These are phyloP conservation scores for Cyanidioschyzon merolae DNA, from an alignment of 23 red algal genomes.

Conservation along the genomic window DNA sequence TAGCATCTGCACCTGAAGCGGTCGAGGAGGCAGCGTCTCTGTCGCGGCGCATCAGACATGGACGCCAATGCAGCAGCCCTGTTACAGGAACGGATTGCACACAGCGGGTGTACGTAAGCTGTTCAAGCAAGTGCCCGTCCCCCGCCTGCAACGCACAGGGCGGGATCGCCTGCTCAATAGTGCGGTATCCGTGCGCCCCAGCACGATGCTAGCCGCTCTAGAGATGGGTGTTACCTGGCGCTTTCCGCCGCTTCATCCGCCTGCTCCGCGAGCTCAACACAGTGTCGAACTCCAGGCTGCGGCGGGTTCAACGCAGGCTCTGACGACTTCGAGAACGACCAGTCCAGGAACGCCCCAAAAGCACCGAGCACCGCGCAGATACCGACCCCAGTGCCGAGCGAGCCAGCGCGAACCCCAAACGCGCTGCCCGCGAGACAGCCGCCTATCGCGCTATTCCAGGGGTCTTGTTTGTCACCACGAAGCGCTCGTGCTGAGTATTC, in stretches of 20 bases:
- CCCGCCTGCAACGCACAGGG: too few species aligned
- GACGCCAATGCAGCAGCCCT: too few species aligned
- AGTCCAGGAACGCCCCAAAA: not conserved
- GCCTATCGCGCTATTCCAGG: not conserved
- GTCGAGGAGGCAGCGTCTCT: too few species aligned
- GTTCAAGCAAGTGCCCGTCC: too few species aligned
- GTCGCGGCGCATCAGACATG: too few species aligned
- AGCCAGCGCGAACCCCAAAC: conserved; percentile 6
- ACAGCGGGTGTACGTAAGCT: too few species aligned
- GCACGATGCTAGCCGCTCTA: too few species aligned
- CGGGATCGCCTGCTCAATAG: too few species aligned
- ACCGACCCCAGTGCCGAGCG: not conserved
- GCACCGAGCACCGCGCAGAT: not conserved
- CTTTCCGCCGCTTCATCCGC: not conserved
- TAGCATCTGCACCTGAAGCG: too few species aligned
- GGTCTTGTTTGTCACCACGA: conserved; percentile 2
- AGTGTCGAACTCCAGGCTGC: not conserved
- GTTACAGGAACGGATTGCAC: too few species aligned
- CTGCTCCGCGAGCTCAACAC: not conserved
- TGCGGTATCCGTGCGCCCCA: too few species aligned
- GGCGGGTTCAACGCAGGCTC: not conserved
- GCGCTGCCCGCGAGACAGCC: not conserved
- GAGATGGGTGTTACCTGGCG: not conserved
- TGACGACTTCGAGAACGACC: not conserved
- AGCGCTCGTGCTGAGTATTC: not conserved